Evolutionary conservation across 2,329 filamentous ascomycete genomes (phyloP).

Genomic region (Metarhizium rileyi): DNA sequence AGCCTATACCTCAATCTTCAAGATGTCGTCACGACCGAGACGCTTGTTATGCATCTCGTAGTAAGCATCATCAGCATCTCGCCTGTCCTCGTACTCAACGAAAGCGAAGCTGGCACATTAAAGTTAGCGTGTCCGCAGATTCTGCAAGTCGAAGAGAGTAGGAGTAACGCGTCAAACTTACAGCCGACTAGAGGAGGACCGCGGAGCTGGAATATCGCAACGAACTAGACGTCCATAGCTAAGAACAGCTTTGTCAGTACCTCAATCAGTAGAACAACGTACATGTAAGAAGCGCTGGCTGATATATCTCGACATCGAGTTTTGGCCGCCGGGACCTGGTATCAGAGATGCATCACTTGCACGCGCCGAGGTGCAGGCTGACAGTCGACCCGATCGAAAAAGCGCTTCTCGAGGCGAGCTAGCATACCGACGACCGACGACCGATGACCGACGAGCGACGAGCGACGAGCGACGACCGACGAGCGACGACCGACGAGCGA

Average conservation of each 20-base stretch:
- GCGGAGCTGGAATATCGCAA: slow-evolving; percentile 94
- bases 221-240: slow-evolving; percentile 97
- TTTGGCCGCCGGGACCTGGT: slow-evolving; percentile 5
- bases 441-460: too few relatives aligned
- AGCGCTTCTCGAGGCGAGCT: slow-evolving; percentile 17
- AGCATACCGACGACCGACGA: slow-evolving; percentile 18
- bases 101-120: slow-evolving; percentile 69
- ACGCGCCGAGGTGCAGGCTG: slow-evolving; percentile 13
- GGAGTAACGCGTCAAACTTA: slow-evolving; percentile 42
- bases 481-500: too few relatives aligned
- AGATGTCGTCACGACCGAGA: slow-evolving; percentile 83
- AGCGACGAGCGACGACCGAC: too few relatives aligned
- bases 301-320: slow-evolving; percentile 1
- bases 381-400: slow-evolving; percentile 16
- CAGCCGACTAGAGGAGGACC: slow-evolving; percentile 90
- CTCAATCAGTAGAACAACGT: slow-evolving; percentile 3
- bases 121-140: not conserved
- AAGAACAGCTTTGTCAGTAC: slow-evolving; percentile 23
- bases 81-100: slow-evolving; percentile 96
- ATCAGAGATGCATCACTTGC: slow-evolving; percentile 9
- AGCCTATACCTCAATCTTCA: slow-evolving; percentile 86
- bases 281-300: slow-evolving; percentile 1
- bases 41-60: slow-evolving; percentile 99
- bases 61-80: slow-evolving; percentile 97
- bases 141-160: not conserved